Conservation (phyloP, 1,139 yeast species). For the Hyphopichia burtonii region DNA sequence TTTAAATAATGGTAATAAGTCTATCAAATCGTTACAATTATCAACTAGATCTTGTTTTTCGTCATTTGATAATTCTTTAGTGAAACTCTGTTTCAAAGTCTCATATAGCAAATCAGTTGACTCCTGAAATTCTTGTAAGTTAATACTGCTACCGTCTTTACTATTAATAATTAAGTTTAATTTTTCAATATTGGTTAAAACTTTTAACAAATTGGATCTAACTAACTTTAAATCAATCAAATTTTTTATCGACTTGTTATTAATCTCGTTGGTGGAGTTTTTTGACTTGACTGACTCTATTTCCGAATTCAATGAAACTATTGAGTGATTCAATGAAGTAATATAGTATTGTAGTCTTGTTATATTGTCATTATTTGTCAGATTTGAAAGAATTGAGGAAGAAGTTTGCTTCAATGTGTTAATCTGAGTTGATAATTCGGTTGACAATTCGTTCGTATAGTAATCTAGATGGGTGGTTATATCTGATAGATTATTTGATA, state of each 20-base stretch:
- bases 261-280: constrained; percentile 17
- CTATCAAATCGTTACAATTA: constrained; percentile 44
- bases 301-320: constrained; percentile 53
- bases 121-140: constrained; percentile 30
- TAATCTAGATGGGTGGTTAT: constrained; percentile 61
- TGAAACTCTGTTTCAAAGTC: constrained; percentile 20
- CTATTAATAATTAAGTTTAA: constrained; percentile 24
- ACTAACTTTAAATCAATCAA: constrained; percentile 44
- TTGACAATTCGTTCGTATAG: constrained; percentile 55
- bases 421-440: constrained; percentile 49
- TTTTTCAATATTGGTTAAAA: constrained; percentile 44
- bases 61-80: neutral
- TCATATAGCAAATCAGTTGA: constrained; percentile 43
- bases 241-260: constrained; percentile 30
- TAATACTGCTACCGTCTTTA: constrained; percentile 15
- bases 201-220: constrained; percentile 44
- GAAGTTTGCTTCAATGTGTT: constrained; percentile 41
- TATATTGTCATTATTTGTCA: constrained; percentile 11
- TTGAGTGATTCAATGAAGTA: constrained; percentile 57
- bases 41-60: constrained; percentile 30
- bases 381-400: constrained; percentile 27
- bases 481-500: constrained; percentile 31
- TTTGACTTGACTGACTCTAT: constrained; percentile 18
- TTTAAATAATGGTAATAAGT: constrained; percentile 51
- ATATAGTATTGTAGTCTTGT: constrained; percentile 65